phyloP scores from a whole-genome alignment of 768 basidiomycete genomes.

The Agrocybe chaxingu region DNA sequence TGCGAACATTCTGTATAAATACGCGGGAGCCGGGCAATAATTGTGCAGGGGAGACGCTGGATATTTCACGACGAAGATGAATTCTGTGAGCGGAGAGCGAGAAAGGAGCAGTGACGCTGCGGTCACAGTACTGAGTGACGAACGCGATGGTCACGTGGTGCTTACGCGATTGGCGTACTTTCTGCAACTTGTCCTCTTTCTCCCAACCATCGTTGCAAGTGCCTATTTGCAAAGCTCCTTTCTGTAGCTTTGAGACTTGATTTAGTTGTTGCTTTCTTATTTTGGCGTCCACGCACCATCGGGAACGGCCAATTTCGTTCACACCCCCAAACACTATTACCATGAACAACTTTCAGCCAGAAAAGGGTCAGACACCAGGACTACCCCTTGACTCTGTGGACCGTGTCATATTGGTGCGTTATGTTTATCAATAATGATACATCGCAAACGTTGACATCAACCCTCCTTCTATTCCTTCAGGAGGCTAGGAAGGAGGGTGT shows the following conservation, averaged over 20 bases:
- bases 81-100: not conserved
- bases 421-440: not conserved
- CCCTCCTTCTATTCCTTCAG: slow-evolving; percentile 30
- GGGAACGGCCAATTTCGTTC: not conserved
- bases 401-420: slow-evolving; percentile 33
- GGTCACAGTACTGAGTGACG: not conserved
- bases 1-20: too few relatives aligned
- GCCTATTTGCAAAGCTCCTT: too few relatives aligned
- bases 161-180: too few relatives aligned
- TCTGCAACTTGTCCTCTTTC: too few relatives aligned
- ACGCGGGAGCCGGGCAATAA: not conserved
- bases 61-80: not conserved
- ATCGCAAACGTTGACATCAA: slow-evolving; percentile 1
- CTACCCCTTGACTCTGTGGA: slow-evolving; percentile 38
- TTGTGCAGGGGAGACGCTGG: not conserved
- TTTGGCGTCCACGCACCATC: too few relatives aligned
- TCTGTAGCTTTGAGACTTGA: not conserved
- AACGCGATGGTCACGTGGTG: not conserved
- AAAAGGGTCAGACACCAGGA: slow-evolving; percentile 2
- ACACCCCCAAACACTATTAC: slow-evolving; percentile 3
- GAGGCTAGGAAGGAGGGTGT: slow-evolving; percentile 69
- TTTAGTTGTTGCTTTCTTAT: too few relatives aligned
- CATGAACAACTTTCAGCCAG: slow-evolving; percentile 16
- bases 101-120: not conserved
- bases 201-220: too few relatives aligned